Conservation (phyloP, 805 yeast genomes). For the Saturnispora quitensis region DNA sequence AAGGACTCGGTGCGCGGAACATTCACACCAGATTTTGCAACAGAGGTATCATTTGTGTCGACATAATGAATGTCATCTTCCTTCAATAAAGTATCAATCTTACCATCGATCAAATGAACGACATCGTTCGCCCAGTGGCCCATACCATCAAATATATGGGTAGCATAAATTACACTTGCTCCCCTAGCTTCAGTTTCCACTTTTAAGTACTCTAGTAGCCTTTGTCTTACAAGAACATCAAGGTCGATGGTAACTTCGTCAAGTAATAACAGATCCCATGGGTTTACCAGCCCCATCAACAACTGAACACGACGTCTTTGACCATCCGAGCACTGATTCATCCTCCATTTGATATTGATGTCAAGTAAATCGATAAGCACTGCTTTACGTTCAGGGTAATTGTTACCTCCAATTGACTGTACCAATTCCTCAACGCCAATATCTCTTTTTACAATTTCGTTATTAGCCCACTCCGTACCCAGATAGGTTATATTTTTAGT, state of each 20-base stretch:
- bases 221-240: slow-evolving; percentile 82
- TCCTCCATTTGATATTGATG: slow-evolving; percentile 82
- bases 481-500: slow-evolving; percentile 47
- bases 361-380: slow-evolving; percentile 68
- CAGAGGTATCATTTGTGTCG: slow-evolving; percentile 16
- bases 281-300: slow-evolving; percentile 84
- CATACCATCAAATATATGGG: slow-evolving; percentile 94
- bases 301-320: slow-evolving; percentile 91
- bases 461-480: slow-evolving; percentile 97
- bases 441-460: slow-evolving; percentile 82
- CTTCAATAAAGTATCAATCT: slow-evolving; percentile 31
- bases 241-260: slow-evolving; percentile 97
- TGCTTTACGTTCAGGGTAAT: slow-evolving; percentile 66
- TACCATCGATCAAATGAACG: slow-evolving; percentile 69
- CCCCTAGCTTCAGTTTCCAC: slow-evolving; percentile 62
- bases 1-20: slow-evolving; percentile 40
- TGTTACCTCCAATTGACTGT: slow-evolving; percentile 73
- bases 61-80: slow-evolving; percentile 28
- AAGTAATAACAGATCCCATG: slow-evolving; percentile 79
- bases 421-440: slow-evolving; percentile 77
- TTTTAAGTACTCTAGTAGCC: slow-evolving; percentile 60
- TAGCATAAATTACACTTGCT: slow-evolving; percentile 82
- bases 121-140: slow-evolving; percentile 84
- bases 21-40: slow-evolving; percentile 9
- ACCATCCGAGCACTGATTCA: slow-evolving; percentile 90